Conservation (phyloP, 2,329 filamentous ascomycete genomes). For the Penicillium sp. region DNA sequence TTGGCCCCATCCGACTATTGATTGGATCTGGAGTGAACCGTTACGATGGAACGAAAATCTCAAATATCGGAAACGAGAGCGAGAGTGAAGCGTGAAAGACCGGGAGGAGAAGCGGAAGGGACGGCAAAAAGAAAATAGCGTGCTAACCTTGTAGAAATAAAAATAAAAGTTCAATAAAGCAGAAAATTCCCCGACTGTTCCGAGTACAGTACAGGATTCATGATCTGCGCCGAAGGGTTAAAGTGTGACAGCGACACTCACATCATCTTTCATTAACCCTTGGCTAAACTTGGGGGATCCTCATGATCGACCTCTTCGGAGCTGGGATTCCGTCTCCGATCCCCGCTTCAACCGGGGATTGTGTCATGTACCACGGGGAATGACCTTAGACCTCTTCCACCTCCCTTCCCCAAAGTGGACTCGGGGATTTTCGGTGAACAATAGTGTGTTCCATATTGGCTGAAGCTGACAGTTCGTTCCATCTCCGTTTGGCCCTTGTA, state of each 20-base stretch:
- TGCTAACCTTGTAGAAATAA: neutral
- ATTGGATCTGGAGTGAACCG: slow-evolving; percentile 27
- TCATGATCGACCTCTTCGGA: slow-evolving; percentile 10
- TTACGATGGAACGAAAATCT: slow-evolving; percentile 20
- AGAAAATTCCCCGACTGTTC: slow-evolving; percentile 17
- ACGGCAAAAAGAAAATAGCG: neutral
- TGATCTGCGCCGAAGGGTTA: slow-evolving; percentile 5
- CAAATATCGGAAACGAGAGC: slow-evolving; percentile 21
- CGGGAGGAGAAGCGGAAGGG: neutral
- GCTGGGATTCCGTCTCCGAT: neutral
- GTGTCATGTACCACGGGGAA: slow-evolving; percentile 4
- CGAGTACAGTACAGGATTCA: neutral
- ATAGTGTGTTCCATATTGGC: slow-evolving; percentile 8
- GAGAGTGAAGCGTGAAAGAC: neutral
- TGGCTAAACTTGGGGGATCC: slow-evolving; percentile 10
- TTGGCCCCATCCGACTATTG: slow-evolving; percentile 23
- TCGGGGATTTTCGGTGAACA: slow-evolving; percentile 19
- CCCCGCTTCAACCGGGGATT: slow-evolving; percentile 1
- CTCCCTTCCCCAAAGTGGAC: slow-evolving; percentile 1
- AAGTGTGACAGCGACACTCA: slow-evolving; percentile 9
- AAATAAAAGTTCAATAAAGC: neutral
- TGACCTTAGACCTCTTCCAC: slow-evolving; percentile 5
- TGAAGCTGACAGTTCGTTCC: slow-evolving; percentile 6
- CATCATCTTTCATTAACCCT: neutral
- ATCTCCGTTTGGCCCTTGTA: neutral